Base-by-base conservation (phyloP, 2,329 filamentous ascomycete species). In the Mollisiaceae sp. region DNA sequence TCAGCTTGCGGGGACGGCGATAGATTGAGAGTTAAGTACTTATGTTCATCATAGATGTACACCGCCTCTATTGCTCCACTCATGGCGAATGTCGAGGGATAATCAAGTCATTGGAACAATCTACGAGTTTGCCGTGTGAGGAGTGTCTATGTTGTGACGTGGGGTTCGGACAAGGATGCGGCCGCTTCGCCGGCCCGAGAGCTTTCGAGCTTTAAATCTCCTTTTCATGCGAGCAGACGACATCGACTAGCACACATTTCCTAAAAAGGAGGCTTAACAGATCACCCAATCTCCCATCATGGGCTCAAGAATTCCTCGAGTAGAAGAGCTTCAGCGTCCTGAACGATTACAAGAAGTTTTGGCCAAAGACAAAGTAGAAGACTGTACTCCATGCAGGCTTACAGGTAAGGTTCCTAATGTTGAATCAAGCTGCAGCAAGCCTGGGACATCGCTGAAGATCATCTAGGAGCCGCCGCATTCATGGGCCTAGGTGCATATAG, bases 31-130 rank as follows among this genome's bases (percentile, higher is more conserved):
- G 50, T 65, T 67, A 62, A 85, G 75, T 82, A 97, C 94, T 94
- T 93, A 81, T 94, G 89, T 83, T 97, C 94, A 86, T 98, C 94
- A 79, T 91, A 97, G 78, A 99, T 93, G 83, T 98, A 94, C 75
- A 99, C 85, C 77, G 94, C 95, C 83, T 98, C 94, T 76, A 99
- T 91, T 77, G 91, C 88, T 81, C 92, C 89, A 82, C 86, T 92
- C 91, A 94, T 94, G 77, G 79, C 89, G 63, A 64, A 58, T 50
- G 32, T 57, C 41, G 45, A 36, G 27, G 35, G 66, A 60, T 45
- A 65, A 68, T 64, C 57, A 65, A 66, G 14, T 67, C 67, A 72
- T 71, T 59, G 66, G 55, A 58, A 45, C 9, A 61, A 52, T 43
- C 22, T 22, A 3, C 24, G 35, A 22, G 14, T 22, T 22, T 22